phyloP scores from a whole-genome alignment of 257 asterid species.

The Apocynum venetum region DNA sequence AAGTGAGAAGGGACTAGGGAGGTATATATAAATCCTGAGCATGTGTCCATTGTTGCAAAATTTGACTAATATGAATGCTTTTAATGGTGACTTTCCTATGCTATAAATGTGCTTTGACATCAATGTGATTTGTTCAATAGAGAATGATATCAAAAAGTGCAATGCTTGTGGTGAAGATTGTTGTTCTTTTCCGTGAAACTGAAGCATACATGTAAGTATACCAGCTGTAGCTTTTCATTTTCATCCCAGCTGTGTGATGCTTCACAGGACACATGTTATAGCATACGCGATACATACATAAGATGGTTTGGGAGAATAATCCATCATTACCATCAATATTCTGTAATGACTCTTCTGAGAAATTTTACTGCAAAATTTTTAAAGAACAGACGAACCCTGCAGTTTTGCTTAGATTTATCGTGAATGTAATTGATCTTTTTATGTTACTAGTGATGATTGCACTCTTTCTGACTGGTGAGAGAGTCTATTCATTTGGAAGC shows the following conservation, averaged over 20 bases:
- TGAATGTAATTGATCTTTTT: no score
- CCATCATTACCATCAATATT: no score
- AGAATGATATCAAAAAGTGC: neutral
- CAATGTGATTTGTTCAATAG: neutral
- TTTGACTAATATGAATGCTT: neutral
- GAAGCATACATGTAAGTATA: neutral
- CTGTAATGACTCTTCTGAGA: no score
- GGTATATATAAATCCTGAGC: neutral
- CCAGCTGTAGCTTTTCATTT: neutral
- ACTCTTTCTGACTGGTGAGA: neutral
- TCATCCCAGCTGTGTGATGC: neutral
- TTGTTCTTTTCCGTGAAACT: neutral
- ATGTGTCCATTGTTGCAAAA: no score
- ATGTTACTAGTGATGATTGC: neutral
- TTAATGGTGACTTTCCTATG: neutral
- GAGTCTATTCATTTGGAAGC: neutral
- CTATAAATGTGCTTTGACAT: neutral
- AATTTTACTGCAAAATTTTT: no score
- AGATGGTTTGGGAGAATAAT: no score
- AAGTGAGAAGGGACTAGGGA: neutral
- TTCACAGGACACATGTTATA: neutral
- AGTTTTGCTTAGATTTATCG: neutral
- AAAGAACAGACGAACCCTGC: no score
- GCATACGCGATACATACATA: no score
- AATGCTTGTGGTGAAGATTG: neutral